phyloP scores from a whole-genome alignment of 129 eudicot species.

The Pittosporum tobira region DNA sequence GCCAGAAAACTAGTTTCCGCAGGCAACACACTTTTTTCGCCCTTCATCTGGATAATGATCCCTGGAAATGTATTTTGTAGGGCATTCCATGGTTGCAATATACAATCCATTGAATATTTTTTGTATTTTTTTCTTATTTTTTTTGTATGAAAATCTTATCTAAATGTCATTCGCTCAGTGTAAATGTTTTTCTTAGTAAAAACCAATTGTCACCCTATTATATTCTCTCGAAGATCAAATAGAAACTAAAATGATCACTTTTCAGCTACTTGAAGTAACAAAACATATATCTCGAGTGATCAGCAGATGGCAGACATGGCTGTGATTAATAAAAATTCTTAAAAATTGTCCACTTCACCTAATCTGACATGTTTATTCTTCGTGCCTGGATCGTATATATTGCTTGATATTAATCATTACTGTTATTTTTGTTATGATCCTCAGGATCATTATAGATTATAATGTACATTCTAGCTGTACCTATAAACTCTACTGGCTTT shows the following conservation, averaged over 20 bases:
- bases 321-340: not conserved
- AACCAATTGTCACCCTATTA: too few relatives aligned
- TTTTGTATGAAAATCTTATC: too few relatives aligned
- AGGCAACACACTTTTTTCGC: too few relatives aligned
- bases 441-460: conserved; percentile 5
- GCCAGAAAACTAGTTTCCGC: too few relatives aligned
- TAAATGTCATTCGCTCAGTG: not conserved
- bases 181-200: not conserved
- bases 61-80: not conserved
- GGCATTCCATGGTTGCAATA: too few relatives aligned
- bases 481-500: not conserved
- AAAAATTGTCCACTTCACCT: not conserved
- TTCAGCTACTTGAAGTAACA: not conserved
- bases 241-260: not conserved
- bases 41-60: too few relatives aligned
- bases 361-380: not conserved
- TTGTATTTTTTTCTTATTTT: not conserved
- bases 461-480: conserved; percentile 2
- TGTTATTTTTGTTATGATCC: conserved; percentile 6
- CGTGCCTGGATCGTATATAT: not conserved
- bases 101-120: not conserved
- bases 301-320: conserved; percentile 1
- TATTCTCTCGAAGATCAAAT: not conserved
- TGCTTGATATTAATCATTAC: not conserved
- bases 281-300: not conserved